phyloP scores from a whole-genome alignment of 148 eudicot genomes.

The Camellia lanceoleosa region DNA sequence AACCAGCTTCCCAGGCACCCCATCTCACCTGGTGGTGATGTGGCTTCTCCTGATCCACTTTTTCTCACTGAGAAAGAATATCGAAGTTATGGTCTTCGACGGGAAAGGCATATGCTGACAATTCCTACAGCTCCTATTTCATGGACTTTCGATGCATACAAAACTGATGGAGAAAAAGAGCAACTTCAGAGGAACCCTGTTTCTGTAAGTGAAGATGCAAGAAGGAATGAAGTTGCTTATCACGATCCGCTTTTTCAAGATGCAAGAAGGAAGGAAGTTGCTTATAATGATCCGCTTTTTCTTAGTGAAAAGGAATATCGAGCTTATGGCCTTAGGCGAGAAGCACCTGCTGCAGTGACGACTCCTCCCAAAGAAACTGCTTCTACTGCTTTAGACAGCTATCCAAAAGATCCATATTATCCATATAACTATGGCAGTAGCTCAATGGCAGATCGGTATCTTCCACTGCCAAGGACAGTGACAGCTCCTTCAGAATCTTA shows the following conservation, averaged over 20 bases:
- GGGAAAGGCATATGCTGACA: constrained; percentile 21
- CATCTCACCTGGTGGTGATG: neutral
- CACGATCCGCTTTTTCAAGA: constrained; percentile 29
- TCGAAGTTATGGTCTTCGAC: constrained; percentile 52
- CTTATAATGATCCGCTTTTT: constrained; percentile 24
- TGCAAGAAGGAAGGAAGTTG: constrained; percentile 16
- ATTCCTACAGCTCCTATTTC: constrained; percentile 17
- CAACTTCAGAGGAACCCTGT: constrained; percentile 26
- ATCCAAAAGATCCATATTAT: constrained; percentile 24
- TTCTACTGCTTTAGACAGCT: constrained; percentile 16
- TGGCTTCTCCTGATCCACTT: constrained; percentile 26
- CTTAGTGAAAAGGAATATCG: constrained; percentile 58
- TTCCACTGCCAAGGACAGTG: constrained; percentile 22
- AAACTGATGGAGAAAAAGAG: constrained; percentile 25
- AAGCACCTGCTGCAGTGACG: constrained; percentile 23
- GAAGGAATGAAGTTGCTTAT: constrained; percentile 16
- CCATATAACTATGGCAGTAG: constrained; percentile 29
- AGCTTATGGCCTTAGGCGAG: constrained; percentile 35
- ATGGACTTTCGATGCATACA: constrained; percentile 26
- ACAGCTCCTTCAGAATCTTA: constrained; percentile 31
- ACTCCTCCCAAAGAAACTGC: constrained; percentile 22
- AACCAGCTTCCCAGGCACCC: constrained; percentile 19
- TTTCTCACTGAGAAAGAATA: constrained; percentile 51
- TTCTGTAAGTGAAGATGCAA: constrained; percentile 16
- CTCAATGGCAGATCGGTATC: constrained; percentile 47